Evolutionary conservation across 2,329 filamentous ascomycete species (phyloP).

Genomic region (Sclerotinia spermophila): DNA sequence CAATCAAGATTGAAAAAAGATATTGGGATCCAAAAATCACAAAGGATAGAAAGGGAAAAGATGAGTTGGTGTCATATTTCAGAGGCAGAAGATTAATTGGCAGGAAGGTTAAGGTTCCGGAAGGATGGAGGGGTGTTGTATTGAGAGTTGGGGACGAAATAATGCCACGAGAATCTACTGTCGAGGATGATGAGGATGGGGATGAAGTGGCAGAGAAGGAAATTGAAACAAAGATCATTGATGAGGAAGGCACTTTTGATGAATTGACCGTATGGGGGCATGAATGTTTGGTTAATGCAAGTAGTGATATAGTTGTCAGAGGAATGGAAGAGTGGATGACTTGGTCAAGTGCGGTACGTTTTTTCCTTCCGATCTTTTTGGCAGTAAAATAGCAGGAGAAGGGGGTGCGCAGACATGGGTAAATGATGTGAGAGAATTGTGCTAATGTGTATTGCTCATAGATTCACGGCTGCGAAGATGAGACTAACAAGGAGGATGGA

Average conservation of each 20-base stretch:
- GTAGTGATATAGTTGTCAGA: slow-evolving; percentile 66
- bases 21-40: slow-evolving; percentile 11
- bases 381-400: no score
- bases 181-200: slow-evolving; percentile 22
- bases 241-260: slow-evolving; percentile 66
- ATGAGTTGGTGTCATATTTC: slow-evolving; percentile 12
- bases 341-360: slow-evolving; percentile 61
- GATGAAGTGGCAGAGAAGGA: slow-evolving; percentile 47
- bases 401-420: no score
- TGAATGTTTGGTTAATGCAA: slow-evolving; percentile 59
- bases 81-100: slow-evolving; percentile 9
- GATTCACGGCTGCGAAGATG: slow-evolving; percentile 4
- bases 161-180: background rate
- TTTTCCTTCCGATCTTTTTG: background rate
- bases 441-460: background rate
- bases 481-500: background rate
- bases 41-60: background rate
- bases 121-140: slow-evolving; percentile 5
- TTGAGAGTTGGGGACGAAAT: background rate
- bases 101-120: slow-evolving; percentile 21
- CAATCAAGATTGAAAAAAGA: slow-evolving; percentile 1
- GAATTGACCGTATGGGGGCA: slow-evolving; percentile 82
- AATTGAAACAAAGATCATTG: slow-evolving; percentile 53
- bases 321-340: slow-evolving; percentile 77
- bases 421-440: background rate